Evolutionary conservation across 1,139 yeast genomes (phyloP).

Genomic region (Blastobotrys arbuscula): DNA sequence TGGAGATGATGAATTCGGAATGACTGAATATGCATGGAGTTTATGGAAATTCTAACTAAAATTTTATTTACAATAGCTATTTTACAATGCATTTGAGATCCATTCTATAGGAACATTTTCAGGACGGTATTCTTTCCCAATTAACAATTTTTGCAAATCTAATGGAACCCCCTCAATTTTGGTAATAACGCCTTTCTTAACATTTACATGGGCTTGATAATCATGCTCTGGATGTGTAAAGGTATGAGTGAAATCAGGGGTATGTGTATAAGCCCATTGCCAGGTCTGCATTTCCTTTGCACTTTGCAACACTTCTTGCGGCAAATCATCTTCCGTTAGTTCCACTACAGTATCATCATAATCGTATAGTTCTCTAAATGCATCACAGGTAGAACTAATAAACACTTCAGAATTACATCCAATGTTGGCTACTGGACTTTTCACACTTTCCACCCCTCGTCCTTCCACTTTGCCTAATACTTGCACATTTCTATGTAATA

Average conservation of each 20-base stretch:
- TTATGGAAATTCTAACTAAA: slow-evolving; percentile 1
- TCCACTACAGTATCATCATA: slow-evolving; percentile 12
- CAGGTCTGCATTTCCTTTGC: slow-evolving; percentile 48
- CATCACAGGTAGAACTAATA: slow-evolving; percentile 41
- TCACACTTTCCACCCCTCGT: slow-evolving; percentile 68
- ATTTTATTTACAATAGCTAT: neutral
- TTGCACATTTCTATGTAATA: slow-evolving; percentile 47
- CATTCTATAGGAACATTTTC: slow-evolving; percentile 7
- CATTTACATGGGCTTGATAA: slow-evolving; percentile 37
- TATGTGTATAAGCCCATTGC: slow-evolving; percentile 68
- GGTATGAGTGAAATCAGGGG: slow-evolving; percentile 58
- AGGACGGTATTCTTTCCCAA: slow-evolving; percentile 4
- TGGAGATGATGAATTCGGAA: slow-evolving; percentile 86
- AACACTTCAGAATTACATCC: slow-evolving; percentile 45
- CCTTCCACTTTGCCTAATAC: slow-evolving; percentile 49
- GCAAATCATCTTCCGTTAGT: slow-evolving; percentile 35
- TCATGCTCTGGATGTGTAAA: slow-evolving; percentile 34
- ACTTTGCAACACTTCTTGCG: slow-evolving; percentile 41
- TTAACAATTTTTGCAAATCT: neutral
- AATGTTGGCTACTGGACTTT: slow-evolving; percentile 68
- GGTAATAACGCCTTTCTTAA: slow-evolving; percentile 40
- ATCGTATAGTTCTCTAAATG: slow-evolving; percentile 35
- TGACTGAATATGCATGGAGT: slow-evolving; percentile 9
- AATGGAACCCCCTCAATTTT: slow-evolving; percentile 15
- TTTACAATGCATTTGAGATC: slow-evolving; percentile 8